These are phyloP conservation scores for Cicer judaicum DNA, from an alignment of 306 rosid species.

Conservation along the genomic window DNA sequence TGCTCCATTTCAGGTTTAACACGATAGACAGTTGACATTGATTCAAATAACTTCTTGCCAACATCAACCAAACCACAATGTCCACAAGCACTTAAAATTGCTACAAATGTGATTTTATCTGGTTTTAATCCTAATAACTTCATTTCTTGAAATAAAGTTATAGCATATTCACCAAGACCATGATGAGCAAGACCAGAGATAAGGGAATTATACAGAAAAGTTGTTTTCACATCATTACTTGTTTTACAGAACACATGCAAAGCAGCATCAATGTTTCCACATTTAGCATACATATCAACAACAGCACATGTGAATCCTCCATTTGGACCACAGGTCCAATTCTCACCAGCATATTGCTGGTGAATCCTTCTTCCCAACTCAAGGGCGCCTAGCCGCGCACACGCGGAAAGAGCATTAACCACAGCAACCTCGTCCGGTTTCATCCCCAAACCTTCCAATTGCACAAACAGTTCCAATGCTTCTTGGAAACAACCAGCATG, in stretches of 20 bases:
- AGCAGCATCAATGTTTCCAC: constrained; percentile 53
- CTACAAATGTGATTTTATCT: constrained; percentile 51
- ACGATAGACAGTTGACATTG: constrained; percentile 44
- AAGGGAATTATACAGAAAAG: constrained; percentile 50
- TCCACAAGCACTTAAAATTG: constrained; percentile 55
- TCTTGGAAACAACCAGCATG: constrained; percentile 46
- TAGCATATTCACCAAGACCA: constrained; percentile 51
- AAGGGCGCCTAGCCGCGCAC: constrained; percentile 52
- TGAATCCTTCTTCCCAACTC: constrained; percentile 58
- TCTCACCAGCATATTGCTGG: constrained; percentile 47
- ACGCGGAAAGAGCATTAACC: constrained; percentile 52
- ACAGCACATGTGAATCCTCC: constrained; percentile 45
- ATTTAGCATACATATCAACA: constrained; percentile 59
- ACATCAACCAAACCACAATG: constrained; percentile 56
- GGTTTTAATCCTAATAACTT: constrained; percentile 44
- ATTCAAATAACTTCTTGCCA: constrained; percentile 51
- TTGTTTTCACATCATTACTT: constrained; percentile 42
- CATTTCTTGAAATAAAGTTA: constrained; percentile 50
- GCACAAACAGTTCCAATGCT: constrained; percentile 54
- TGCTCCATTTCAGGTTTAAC: constrained; percentile 49
- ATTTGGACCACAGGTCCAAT: constrained; percentile 11
- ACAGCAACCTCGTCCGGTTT: constrained; percentile 48
- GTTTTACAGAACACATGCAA: constrained; percentile 50
- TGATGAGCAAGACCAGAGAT: constrained; percentile 63
- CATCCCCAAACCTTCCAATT: constrained; percentile 48